A percentile compares a stretch with the other conserved stretches of the same genome.
Conservation (phyloP, 345 rosid genomes). For the Hibiscus tridactylites region DNA sequence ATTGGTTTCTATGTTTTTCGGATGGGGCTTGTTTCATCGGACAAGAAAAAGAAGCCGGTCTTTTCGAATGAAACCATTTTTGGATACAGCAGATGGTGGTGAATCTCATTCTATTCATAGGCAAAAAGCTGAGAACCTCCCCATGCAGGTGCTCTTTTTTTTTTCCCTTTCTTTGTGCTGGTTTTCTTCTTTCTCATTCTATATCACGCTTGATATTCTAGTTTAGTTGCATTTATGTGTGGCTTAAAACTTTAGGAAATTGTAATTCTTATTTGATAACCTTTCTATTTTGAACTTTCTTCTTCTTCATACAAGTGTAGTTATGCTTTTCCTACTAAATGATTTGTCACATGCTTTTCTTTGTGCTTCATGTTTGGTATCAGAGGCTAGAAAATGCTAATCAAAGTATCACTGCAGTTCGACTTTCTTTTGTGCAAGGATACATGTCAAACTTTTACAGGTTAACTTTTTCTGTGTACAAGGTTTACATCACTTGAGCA, state of each 20-base stretch:
- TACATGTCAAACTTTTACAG: slow-evolving; percentile 77
- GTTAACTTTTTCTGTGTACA: slow-evolving; percentile 28
- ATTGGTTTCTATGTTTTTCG: slow-evolving; percentile 65
- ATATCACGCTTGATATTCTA: neutral
- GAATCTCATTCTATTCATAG: slow-evolving; percentile 28
- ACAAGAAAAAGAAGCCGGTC: slow-evolving; percentile 42
- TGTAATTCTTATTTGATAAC: neutral
- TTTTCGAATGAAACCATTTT: slow-evolving; percentile 44
- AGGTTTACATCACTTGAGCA: slow-evolving; percentile 7
- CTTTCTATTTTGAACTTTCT: neutral
- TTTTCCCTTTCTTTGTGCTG: neutral
- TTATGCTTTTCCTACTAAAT: neutral
- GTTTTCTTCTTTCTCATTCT: neutral
- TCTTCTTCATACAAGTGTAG: neutral
- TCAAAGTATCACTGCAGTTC: slow-evolving; percentile 47
- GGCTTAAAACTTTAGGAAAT: neutral
- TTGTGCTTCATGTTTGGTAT: slow-evolving; percentile 9
- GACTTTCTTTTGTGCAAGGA: slow-evolving; percentile 84
- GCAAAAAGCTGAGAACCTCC: slow-evolving; percentile 59
- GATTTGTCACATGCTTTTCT: neutral
- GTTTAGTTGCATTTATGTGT: neutral
- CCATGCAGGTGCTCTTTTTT: slow-evolving; percentile 43
- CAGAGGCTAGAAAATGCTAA: slow-evolving; percentile 72
- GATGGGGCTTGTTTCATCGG: slow-evolving; percentile 67
- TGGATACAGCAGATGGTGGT: slow-evolving; percentile 26